Conservation (phyloP, 2,329 filamentous ascomycete species). For the Talaromyces verruculosus region DNA sequence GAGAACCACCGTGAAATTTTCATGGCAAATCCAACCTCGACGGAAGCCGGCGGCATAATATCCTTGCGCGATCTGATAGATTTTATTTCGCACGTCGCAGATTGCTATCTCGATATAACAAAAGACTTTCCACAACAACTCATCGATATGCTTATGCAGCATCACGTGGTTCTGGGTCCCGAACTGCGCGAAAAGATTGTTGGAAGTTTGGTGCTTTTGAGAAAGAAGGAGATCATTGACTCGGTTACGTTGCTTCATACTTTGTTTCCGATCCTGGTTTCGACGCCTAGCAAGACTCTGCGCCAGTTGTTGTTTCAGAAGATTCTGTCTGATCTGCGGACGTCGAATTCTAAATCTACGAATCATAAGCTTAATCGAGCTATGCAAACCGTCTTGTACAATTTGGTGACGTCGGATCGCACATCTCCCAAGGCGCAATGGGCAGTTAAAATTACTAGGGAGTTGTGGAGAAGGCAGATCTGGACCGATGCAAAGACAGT, state of each 20-base stretch:
- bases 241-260: constrained; percentile 80
- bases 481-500: constrained; percentile 94
- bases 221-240: constrained; percentile 89
- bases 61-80: constrained; percentile 90
- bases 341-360: constrained; percentile 79
- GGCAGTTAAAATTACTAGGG: constrained; percentile 92
- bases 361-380: constrained; percentile 93
- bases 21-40: constrained; percentile 75
- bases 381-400: constrained; percentile 90
- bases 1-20: constrained; percentile 89
- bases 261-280: constrained; percentile 88
- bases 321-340: constrained; percentile 85
- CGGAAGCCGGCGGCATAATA: constrained; percentile 69
- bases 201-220: constrained; percentile 79
- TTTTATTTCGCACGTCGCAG: constrained; percentile 87
- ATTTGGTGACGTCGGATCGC: constrained; percentile 82
- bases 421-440: constrained; percentile 84
- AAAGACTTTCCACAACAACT: constrained; percentile 75
- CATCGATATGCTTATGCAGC: constrained; percentile 73
- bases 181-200: constrained; percentile 94
- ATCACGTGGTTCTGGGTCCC: constrained; percentile 78
- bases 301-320: constrained; percentile 82
- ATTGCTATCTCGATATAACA: constrained; percentile 85
- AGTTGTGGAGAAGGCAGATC: constrained; percentile 94
- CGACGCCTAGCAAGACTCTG: constrained; percentile 88